A percentile compares a stretch with the other conserved stretches of the same genome.
Conservation (phyloP, 1,284 basidiomycete species). For the Peniophora sp. region DNA sequence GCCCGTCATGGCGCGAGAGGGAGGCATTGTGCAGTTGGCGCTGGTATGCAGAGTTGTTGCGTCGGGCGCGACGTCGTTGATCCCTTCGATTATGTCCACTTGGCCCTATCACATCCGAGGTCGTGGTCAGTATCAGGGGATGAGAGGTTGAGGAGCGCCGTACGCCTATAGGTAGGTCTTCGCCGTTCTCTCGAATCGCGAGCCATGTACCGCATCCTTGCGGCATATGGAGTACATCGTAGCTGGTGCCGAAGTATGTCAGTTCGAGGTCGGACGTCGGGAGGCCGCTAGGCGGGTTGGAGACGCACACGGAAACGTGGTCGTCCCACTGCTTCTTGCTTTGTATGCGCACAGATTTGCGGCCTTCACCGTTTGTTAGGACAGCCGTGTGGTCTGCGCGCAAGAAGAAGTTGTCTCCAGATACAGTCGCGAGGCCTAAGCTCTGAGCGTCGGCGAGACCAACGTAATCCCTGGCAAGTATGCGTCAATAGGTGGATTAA, state of each 20-base stretch:
- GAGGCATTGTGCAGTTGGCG: conserved; percentile 52
- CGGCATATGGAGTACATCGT: conserved; percentile 49
- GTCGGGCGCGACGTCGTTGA: conserved; percentile 51
- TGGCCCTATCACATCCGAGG: too few species aligned
- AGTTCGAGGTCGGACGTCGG: not conserved
- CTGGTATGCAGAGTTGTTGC: conserved; percentile 58
- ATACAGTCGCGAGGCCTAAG: conserved; percentile 21
- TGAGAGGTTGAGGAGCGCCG: too few species aligned
- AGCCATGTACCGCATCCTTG: conserved; percentile 50
- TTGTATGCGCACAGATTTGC: conserved; percentile 51
- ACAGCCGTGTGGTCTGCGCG: conserved; percentile 43
- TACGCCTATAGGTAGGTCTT: not conserved
- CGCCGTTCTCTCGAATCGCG: conserved; percentile 29
- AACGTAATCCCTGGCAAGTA: conserved; percentile 24
- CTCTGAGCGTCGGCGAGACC: conserved; percentile 20
- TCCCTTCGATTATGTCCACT: conserved; percentile 64
- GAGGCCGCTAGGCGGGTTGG: not conserved
- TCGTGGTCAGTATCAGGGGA: too few species aligned
- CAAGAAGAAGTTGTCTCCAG: conserved; percentile 23
- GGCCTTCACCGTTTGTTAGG: conserved; percentile 42
- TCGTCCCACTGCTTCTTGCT: conserved; percentile 44
- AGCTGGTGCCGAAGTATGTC: too few species aligned
- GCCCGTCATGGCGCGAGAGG: conserved; percentile 40
- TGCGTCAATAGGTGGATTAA: not conserved
- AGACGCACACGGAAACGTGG: conserved; percentile 48